These are phyloP conservation scores for Plantago major DNA, from an alignment of 257 asterid genomes.

Conservation along the genomic window DNA sequence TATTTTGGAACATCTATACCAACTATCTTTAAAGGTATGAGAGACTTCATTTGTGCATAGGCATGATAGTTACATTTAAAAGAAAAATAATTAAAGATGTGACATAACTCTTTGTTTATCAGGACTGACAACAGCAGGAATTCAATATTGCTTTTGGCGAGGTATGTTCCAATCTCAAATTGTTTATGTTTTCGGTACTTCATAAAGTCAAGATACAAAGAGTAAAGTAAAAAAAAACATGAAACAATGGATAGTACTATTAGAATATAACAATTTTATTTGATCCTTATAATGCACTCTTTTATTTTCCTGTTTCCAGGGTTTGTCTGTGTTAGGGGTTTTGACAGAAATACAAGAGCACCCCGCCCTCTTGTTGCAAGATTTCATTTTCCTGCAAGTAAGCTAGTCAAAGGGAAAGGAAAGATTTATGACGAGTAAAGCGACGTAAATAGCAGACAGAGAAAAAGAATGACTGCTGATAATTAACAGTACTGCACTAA, in stretches of 20 bases:
- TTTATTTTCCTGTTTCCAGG: constrained; percentile 43
- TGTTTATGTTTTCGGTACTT: constrained; percentile 15
- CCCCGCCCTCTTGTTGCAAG: constrained; percentile 90
- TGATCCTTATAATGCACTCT: not conserved
- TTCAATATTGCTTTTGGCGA: constrained; percentile 96
- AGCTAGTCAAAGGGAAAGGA: constrained; percentile 49
- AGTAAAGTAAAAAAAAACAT: not conserved
- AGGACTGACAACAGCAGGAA: constrained; percentile 77
- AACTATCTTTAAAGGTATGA: constrained; percentile 79
- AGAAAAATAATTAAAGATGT: constrained; percentile 30
- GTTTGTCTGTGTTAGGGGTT: constrained; percentile 92
- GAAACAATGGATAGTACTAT: not conserved
- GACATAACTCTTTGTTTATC: constrained; percentile 24
- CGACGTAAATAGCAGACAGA: constrained; percentile 2
- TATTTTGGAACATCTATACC: constrained; percentile 95
- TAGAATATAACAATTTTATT: not conserved
- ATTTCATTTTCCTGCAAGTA: constrained; percentile 86
- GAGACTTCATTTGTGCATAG: constrained; percentile 4
- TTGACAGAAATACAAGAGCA: constrained; percentile 68
- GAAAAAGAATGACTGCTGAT: not conserved
- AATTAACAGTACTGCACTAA: not conserved
- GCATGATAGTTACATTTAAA: constrained; percentile 8
- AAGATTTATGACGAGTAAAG: constrained; percentile 38
- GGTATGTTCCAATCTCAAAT: constrained; percentile 42
- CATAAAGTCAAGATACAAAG: constrained; percentile 47